Percentiles rank a stretch among this genome's conserved stretches.
Conservation (phyloP, 306 rosid genomes). For the Psophocarpus tetragonolobus region DNA sequence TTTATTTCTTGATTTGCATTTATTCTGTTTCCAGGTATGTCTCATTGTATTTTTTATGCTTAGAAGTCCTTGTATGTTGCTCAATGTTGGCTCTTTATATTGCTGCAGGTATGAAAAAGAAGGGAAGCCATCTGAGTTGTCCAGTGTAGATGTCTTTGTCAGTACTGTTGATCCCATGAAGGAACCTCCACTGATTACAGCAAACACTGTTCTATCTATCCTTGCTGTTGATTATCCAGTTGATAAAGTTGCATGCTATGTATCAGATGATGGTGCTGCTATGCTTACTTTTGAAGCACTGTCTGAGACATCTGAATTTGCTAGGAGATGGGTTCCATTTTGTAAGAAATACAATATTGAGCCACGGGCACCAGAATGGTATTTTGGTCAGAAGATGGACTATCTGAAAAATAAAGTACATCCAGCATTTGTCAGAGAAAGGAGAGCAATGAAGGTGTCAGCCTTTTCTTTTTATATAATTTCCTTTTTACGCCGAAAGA, state of each 20-base stretch:
- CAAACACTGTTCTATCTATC: slow-evolving; percentile 93
- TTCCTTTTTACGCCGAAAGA: not conserved
- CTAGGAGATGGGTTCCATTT: slow-evolving; percentile 94
- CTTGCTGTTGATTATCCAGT: slow-evolving; percentile 93
- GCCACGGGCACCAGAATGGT: slow-evolving; percentile 98
- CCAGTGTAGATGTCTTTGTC: slow-evolving; percentile 75
- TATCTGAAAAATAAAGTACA: slow-evolving; percentile 89
- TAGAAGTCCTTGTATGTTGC: not conserved
- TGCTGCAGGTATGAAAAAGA: slow-evolving; percentile 90
- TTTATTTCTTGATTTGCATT: slow-evolving; percentile 9
- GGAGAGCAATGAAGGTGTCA: slow-evolving; percentile 94
- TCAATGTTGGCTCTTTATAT: slow-evolving; percentile 31
- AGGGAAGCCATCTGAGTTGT: slow-evolving; percentile 87
- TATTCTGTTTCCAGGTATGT: not conserved
- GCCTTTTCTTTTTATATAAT: not conserved
- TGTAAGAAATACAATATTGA: slow-evolving; percentile 79
- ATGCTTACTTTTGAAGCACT: slow-evolving; percentile 98
- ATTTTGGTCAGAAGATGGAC: slow-evolving; percentile 83
- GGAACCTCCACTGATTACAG: slow-evolving; percentile 95
- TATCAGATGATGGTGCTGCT: slow-evolving; percentile 99
- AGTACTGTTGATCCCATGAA: slow-evolving; percentile 98
- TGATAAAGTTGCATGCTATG: slow-evolving; percentile 96
- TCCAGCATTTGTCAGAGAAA: slow-evolving; percentile 89
- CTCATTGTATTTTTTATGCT: slow-evolving; percentile 8
- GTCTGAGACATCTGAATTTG: slow-evolving; percentile 92